Conservation (phyloP, 345 rosid genomes). For the Capsella bursapastoris region DNA sequence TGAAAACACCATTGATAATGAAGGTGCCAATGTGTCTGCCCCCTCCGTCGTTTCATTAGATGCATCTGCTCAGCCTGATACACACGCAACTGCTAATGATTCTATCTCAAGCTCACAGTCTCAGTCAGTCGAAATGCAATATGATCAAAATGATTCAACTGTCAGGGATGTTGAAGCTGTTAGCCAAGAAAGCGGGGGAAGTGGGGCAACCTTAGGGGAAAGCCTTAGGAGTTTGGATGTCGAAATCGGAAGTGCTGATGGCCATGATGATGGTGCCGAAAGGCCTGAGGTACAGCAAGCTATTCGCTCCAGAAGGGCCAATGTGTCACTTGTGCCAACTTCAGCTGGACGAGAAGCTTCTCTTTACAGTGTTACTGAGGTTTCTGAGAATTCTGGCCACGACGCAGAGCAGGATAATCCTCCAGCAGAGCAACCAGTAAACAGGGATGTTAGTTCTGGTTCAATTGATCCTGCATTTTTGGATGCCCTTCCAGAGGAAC, state of each 20-base stretch:
- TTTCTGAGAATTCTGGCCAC: constrained; percentile 82
- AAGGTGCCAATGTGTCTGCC: constrained; percentile 49
- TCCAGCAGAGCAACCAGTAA: constrained; percentile 65
- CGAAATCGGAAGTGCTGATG: constrained; percentile 99
- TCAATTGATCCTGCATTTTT: constrained; percentile 96
- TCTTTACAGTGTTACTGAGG: constrained; percentile 92
- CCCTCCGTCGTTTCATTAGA: constrained; percentile 53
- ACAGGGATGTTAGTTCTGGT: constrained; percentile 66
- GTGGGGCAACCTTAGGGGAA: constrained; percentile 96
- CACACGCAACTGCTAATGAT: constrained; percentile 53
- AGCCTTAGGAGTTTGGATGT: constrained; percentile 97
- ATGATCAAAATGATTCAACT: constrained; percentile 80
- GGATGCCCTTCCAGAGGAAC: constrained; percentile 96
- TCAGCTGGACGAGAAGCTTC: constrained; percentile 71
- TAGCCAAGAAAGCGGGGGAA: constrained; percentile 96
- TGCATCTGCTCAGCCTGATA: constrained; percentile 54
- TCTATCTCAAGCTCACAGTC: constrained; percentile 51
- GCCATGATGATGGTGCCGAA: constrained; percentile 94
- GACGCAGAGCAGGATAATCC: constrained; percentile 86
- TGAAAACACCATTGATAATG: constrained; percentile 57
- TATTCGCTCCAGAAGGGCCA: constrained; percentile 67
- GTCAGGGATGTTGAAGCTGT: constrained; percentile 94
- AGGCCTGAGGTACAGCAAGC: constrained; percentile 78
- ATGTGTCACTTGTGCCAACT: constrained; percentile 59
- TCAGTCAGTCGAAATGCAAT: constrained; percentile 87